Evolutionary conservation across 331 rosid species (phyloP).

Genomic region (Stylosanthes scabra): DNA sequence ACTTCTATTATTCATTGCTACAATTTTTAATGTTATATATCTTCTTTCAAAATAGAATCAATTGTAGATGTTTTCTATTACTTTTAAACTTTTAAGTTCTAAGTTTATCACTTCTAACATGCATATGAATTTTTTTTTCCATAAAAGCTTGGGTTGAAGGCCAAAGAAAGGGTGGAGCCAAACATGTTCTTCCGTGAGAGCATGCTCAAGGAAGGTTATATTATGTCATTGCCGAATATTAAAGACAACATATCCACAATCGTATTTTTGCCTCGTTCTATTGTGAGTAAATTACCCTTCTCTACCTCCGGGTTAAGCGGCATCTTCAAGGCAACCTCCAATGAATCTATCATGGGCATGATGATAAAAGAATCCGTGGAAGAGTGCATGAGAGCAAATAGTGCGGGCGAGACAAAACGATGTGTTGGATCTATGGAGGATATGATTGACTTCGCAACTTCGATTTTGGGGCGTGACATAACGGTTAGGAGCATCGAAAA

Average conservation of each 20-base stretch:
- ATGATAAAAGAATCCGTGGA: slow-evolving; percentile 54
- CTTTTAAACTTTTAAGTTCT: no score
- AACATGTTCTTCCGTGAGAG: slow-evolving; percentile 87
- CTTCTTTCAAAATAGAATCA: no score
- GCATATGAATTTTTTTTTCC: no score
- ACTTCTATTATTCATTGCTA: no score
- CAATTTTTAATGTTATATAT: no score
- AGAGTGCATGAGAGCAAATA: slow-evolving; percentile 62
- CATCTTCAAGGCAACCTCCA: slow-evolving; percentile 62
- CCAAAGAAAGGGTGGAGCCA: slow-evolving; percentile 76
- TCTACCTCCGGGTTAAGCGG: slow-evolving; percentile 60
- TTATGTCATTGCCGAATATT: slow-evolving; percentile 85
- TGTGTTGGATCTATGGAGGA: slow-evolving; percentile 84
- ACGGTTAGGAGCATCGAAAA: slow-evolving; percentile 65
- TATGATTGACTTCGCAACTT: slow-evolving; percentile 84
- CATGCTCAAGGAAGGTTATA: slow-evolving; percentile 65
- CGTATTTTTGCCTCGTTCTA: slow-evolving; percentile 80
- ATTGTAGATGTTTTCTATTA: no score
- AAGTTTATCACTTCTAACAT: no score
- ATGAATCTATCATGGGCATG: slow-evolving; percentile 71
- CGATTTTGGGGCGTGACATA: slow-evolving; percentile 60
- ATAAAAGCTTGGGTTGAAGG: no score
- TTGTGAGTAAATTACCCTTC: slow-evolving; percentile 71
- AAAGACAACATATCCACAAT: slow-evolving; percentile 77
- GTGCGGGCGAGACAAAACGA: slow-evolving; percentile 77